phyloP scores from a whole-genome alignment of 2,329 filamentous ascomycete genomes.

The Penicillium sp. region DNA sequence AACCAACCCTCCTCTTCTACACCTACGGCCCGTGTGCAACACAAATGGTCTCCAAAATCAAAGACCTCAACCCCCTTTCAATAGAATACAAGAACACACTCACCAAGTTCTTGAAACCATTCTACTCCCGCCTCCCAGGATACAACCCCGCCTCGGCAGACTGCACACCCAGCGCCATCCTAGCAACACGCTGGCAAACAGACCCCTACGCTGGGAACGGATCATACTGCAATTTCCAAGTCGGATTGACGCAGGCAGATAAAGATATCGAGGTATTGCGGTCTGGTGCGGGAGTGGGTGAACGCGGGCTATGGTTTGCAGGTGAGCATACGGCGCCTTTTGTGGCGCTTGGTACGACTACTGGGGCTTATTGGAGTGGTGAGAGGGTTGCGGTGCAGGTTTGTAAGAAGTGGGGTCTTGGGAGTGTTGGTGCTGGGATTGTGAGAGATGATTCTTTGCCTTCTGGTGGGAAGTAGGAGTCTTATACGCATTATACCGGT shows the following conservation, averaged over 20 bases:
- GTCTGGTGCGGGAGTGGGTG: slow-evolving; percentile 45
- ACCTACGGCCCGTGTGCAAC: slow-evolving; percentile 43
- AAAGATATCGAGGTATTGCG: slow-evolving; percentile 63
- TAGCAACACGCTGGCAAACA: slow-evolving; percentile 72
- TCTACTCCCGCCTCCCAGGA: slow-evolving; percentile 68
- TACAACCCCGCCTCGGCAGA: slow-evolving; percentile 53
- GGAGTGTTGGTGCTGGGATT: slow-evolving; percentile 19
- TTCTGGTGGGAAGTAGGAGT: slow-evolving; percentile 11
- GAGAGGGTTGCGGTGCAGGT: slow-evolving; percentile 66
- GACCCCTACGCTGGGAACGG: slow-evolving; percentile 78
- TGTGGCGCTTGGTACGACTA: slow-evolving; percentile 79
- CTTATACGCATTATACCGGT: not conserved
- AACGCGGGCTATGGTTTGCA: slow-evolving; percentile 71
- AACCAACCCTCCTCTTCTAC: slow-evolving; percentile 81
- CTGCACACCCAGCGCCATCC: slow-evolving; percentile 60
- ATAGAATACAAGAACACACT: slow-evolving; percentile 54
- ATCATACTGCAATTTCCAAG: slow-evolving; percentile 80
- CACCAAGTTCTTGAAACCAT: slow-evolving; percentile 67
- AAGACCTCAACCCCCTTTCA: slow-evolving; percentile 33
- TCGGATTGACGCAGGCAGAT: slow-evolving; percentile 66
- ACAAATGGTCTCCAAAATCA: slow-evolving; percentile 37
- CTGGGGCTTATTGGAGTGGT: slow-evolving; percentile 88
- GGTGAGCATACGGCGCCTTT: slow-evolving; percentile 90
- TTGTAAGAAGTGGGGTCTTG: slow-evolving; percentile 27
- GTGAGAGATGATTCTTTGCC: slow-evolving; percentile 34